Percentiles rank a stretch among this genome's conserved stretches.
phyloP scores from a whole-genome alignment of 768 basidiomycete genomes.

The Russula virescens region DNA sequence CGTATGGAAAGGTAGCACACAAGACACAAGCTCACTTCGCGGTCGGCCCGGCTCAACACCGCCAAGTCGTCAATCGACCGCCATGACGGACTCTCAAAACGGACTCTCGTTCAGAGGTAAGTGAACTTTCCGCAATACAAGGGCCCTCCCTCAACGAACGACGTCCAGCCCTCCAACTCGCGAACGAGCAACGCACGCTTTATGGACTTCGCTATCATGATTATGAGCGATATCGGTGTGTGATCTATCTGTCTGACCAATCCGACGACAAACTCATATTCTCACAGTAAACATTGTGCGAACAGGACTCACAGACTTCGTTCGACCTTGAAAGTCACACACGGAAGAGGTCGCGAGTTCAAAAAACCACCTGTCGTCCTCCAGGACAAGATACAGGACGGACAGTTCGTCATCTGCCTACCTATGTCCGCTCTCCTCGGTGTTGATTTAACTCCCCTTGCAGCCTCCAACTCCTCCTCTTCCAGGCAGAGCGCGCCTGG shows the following conservation, averaged over 20 bases:
- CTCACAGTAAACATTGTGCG: conserved; percentile 80
- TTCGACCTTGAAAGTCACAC: conserved; percentile 76
- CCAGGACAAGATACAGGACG: conserved; percentile 68
- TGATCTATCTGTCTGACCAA: background rate
- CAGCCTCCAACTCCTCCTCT: conserved; percentile 77
- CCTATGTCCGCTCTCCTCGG: background rate
- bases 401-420: conserved; percentile 55
- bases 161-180: conserved; percentile 67
- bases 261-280: background rate
- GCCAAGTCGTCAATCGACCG: conserved; percentile 11
- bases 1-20: no score
- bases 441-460: conserved; percentile 11
- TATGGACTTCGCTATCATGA: conserved; percentile 93
- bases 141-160: background rate
- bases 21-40: no score
- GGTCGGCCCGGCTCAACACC: conserved; percentile 18
- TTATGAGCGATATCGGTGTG: conserved; percentile 75
- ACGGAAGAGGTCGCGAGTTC: conserved; percentile 87
- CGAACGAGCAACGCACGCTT: conserved; percentile 83
- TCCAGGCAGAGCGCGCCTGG: conserved; percentile 92
- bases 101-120: conserved; percentile 39
- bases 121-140: background rate
- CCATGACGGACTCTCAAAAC: conserved; percentile 11
- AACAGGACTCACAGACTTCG: conserved; percentile 86
- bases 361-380: conserved; percentile 71